Percentiles rank a stretch among this genome's conserved stretches.
These are phyloP conservation scores for Lactarius sp. DNA, from an alignment of 768 basidiomycete species.

Conservation along the genomic window DNA sequence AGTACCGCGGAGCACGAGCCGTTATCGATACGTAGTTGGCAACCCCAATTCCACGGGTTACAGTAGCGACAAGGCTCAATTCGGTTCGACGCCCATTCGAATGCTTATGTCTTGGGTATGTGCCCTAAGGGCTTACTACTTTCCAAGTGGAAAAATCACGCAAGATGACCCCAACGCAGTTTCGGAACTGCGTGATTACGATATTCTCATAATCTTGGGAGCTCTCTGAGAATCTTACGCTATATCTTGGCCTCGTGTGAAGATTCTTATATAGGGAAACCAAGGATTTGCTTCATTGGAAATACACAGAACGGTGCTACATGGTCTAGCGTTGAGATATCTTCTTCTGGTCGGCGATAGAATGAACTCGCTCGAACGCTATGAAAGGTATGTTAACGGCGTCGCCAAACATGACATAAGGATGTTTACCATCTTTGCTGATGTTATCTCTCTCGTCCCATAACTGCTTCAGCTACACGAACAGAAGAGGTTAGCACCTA, in stretches of 20 bases:
- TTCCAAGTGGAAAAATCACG: neutral
- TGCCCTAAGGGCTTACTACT: neutral
- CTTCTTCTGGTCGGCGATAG: constrained; percentile 15
- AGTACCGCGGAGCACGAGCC: neutral
- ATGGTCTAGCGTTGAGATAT: constrained; percentile 18
- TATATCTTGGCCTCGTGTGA: neutral
- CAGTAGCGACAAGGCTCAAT: neutral
- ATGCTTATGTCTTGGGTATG: neutral
- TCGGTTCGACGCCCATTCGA: neutral
- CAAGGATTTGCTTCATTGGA: neutral
- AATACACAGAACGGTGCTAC: constrained; percentile 2
- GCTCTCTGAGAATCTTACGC: neutral
- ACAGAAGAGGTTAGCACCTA: neutral
- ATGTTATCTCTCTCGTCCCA: constrained; percentile 19
- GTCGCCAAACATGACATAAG: neutral
- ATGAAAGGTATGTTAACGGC: neutral
- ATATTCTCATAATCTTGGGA: neutral
- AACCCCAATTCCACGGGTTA: neutral
- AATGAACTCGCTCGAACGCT: constrained; percentile 21
- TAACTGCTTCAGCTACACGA: constrained; percentile 15
- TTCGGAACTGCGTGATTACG: neutral
- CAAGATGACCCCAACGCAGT: neutral
- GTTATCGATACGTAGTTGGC: neutral
- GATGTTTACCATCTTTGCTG: constrained; percentile 17
- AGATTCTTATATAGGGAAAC: neutral